These are phyloP conservation scores for Salix brachista DNA, from an alignment of 345 rosid genomes.

Conservation along the genomic window DNA sequence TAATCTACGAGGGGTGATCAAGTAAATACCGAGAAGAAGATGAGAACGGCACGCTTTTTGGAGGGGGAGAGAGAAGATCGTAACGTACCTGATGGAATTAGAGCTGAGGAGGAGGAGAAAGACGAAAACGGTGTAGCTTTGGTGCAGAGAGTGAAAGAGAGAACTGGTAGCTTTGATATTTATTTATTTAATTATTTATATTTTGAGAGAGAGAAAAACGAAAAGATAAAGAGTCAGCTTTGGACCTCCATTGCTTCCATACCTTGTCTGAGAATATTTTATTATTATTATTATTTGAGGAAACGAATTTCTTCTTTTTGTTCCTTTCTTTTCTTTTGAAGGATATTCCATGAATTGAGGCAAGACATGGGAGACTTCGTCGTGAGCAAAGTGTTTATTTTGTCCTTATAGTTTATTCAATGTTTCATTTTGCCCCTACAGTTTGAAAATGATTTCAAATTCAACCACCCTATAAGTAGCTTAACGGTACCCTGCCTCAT, in stretches of 20 bases:
- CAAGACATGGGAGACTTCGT: not conserved
- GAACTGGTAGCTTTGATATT: not conserved
- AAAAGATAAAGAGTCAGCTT: constrained; percentile 17
- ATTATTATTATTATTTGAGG: not conserved
- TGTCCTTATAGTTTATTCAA: not conserved
- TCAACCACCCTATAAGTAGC: too few species aligned
- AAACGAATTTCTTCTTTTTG: not conserved
- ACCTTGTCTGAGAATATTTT: constrained; percentile 7
- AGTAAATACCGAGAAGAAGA: not conserved
- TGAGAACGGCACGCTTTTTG: not conserved
- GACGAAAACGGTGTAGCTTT: constrained; percentile 5
- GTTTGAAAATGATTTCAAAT: not conserved
- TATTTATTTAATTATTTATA: too few species aligned
- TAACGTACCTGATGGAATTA: not conserved
- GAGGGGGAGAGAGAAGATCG: constrained; percentile 5
- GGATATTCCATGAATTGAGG: not conserved
- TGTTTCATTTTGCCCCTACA: not conserved
- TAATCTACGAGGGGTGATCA: constrained; percentile 1
- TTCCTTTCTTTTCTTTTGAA: not conserved
- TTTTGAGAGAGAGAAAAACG: not conserved
- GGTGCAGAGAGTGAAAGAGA: not conserved
- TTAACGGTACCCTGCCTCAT: too few species aligned
- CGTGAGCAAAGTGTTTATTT: not conserved
- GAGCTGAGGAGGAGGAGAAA: not conserved
- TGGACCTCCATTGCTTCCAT: constrained; percentile 18